phyloP scores from a whole-genome alignment of 169 alveolate genomes.

The Prorocentrum cordatum region DNA sequence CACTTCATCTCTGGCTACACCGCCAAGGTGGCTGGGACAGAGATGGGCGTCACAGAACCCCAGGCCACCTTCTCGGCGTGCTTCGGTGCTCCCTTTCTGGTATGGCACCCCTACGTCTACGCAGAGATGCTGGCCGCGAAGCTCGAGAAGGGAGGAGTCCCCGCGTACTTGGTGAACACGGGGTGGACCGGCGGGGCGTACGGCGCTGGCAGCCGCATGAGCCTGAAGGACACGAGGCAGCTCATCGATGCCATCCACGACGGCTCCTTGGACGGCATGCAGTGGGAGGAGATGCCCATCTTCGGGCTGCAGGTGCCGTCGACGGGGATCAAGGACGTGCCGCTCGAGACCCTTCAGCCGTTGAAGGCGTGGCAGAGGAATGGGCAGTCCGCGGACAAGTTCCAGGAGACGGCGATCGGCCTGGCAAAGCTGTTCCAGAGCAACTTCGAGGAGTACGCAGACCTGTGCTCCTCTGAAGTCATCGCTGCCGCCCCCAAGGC shows the following conservation, averaged over 20 bases:
- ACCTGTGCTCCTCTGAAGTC: too few relatives aligned
- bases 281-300: constrained; percentile 73
- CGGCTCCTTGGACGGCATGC: constrained; percentile 72
- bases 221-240: constrained; percentile 84
- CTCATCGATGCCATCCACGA: constrained; percentile 86
- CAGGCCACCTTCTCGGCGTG: constrained; percentile 93
- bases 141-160: constrained; percentile 71
- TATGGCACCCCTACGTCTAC: constrained; percentile 85
- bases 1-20: constrained; percentile 94
- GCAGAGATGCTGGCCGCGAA: constrained; percentile 83
- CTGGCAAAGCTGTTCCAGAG: neutral
- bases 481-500: too few relatives aligned
- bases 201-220: constrained; percentile 82
- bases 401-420: neutral
- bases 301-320: constrained; percentile 5
- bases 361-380: constrained; percentile 83
- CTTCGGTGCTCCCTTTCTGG: constrained; percentile 89
- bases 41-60: constrained; percentile 87
- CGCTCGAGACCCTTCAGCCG: constrained; percentile 80
- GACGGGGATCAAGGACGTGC: constrained; percentile 78
- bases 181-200: constrained; percentile 93
- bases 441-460: neutral
- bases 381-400: constrained; percentile 6
- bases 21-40: constrained; percentile 91
- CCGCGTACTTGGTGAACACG: constrained; percentile 83